Percentiles rank a stretch among this genome's conserved stretches.
phyloP scores from a whole-genome alignment of 2,329 filamentous ascomycete genomes.

The Penicillium sp. region DNA sequence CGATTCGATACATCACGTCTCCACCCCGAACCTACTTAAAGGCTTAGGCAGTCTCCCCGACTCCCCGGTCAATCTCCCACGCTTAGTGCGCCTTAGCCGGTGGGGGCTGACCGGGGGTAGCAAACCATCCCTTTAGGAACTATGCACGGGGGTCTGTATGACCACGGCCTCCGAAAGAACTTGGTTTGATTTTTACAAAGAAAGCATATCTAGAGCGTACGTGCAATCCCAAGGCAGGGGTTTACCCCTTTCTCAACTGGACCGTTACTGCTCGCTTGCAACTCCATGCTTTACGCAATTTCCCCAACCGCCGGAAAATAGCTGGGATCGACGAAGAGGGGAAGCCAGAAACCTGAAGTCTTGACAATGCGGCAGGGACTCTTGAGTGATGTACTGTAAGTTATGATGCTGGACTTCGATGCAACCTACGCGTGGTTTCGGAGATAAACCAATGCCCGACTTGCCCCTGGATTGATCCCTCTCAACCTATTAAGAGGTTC shows the following conservation, averaged over 20 bases:
- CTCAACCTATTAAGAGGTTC: neutral
- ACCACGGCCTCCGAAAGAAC: neutral
- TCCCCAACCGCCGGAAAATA: neutral
- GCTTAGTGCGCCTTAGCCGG: neutral
- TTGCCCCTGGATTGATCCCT: neutral
- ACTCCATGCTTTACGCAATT: neutral
- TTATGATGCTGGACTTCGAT: neutral
- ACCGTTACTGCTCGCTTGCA: neutral
- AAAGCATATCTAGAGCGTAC: neutral
- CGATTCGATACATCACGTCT: constrained; percentile 9
- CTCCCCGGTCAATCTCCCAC: constrained; percentile 1
- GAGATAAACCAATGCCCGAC: neutral
- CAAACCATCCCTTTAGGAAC: neutral
- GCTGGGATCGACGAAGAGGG: neutral
- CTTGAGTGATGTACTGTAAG: neutral
- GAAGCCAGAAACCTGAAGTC: neutral
- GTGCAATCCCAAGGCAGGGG: neutral
- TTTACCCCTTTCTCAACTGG: neutral
- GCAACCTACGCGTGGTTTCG: neutral
- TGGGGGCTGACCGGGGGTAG: neutral
- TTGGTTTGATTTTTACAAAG: neutral
- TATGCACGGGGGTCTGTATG: neutral
- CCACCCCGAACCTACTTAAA: constrained; percentile 1
- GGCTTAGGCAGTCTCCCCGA: neutral
- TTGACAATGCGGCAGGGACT: neutral